A percentile compares a stretch with the other conserved stretches of the same genome.
Conservation (phyloP, 306 rosid species). For the Clitoria ternatea region DNA sequence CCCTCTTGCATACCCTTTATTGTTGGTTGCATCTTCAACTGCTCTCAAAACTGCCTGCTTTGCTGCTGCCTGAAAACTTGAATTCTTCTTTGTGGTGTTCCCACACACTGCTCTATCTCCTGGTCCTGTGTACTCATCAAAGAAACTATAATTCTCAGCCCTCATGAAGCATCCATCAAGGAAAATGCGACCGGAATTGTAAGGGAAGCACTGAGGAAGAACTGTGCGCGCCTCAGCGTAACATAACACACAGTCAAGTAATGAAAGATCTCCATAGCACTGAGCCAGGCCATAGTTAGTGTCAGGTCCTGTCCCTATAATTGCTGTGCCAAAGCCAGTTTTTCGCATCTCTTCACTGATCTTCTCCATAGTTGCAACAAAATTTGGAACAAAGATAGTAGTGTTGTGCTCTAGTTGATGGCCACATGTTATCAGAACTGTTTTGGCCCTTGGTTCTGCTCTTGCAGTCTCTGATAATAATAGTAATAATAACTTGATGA, state of each 20-base stretch:
- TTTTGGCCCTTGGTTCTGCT: slow-evolving; percentile 76
- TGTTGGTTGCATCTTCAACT: slow-evolving; percentile 41
- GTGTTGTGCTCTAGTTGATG: slow-evolving; percentile 48
- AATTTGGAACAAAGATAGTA: slow-evolving; percentile 55
- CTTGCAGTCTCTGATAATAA: slow-evolving; percentile 29
- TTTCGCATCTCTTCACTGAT: slow-evolving; percentile 70
- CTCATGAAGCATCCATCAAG: slow-evolving; percentile 98
- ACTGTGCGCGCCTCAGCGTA: slow-evolving; percentile 80
- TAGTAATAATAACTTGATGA: slow-evolving; percentile 11
- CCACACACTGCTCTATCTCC: slow-evolving; percentile 59
- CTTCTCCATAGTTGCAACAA: slow-evolving; percentile 67
- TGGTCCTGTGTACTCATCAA: slow-evolving; percentile 49
- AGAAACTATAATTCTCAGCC: slow-evolving; percentile 73
- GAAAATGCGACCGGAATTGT: slow-evolving; percentile 62
- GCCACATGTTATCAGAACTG: slow-evolving; percentile 47
- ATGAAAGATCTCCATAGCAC: slow-evolving; percentile 88
- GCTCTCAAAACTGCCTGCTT: slow-evolving; percentile 47
- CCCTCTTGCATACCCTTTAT: slow-evolving; percentile 51
- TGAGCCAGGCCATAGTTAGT: slow-evolving; percentile 77
- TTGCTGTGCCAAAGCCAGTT: slow-evolving; percentile 63
- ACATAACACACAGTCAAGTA: slow-evolving; percentile 73
- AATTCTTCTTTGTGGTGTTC: slow-evolving; percentile 45
- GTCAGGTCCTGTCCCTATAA: slow-evolving; percentile 66
- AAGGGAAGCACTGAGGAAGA: slow-evolving; percentile 81
- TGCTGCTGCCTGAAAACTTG: slow-evolving; percentile 39